Evolutionary conservation across 805 yeast species (phyloP), one percentile per base, ranked within the genome.

Genomic region (baker's yeast (Saccharomyces cerevisiae)): DNA sequence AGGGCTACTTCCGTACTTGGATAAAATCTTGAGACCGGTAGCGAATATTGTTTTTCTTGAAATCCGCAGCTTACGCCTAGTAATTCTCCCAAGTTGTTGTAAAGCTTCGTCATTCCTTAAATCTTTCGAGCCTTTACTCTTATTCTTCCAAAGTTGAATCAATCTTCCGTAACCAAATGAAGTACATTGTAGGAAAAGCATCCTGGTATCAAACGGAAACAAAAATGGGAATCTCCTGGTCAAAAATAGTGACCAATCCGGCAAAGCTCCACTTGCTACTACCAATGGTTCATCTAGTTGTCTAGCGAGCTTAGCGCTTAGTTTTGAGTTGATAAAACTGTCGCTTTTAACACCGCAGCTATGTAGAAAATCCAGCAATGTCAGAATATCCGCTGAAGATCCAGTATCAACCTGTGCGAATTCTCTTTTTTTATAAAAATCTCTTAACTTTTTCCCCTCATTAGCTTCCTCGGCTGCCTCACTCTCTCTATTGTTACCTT

Each of bases 151-250:
- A 48, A 82, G 76, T 56, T 85, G 85, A 54, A 92, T 84, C 49
- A 89, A 72, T 54, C 97, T 76, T 1, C 95, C 86, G 65, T 88
- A 85, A 0, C 98, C 98, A 73, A 87, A 91, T 0, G 97, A 90
- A 0, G 97, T 89, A 6, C 91, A 83, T 60, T 87, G 92, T 53
- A 92, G 70, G 62, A 88, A 89, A 58, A 83, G 79, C 47, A 87
- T 75, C 55, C 97, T 77, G 0, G 94, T 81, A 51, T 85, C 94
- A 47, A 92, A 72, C 0, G 98, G 96, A 64, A 89, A 89, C 48
- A 92, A 64, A 61, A 92, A 92, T 11, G 96, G 89, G 61, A 78
- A 89, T 21, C 80, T 77, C 52, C 84, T 77, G 0, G 96, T 83
- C n/a, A 89, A 71, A 55, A 80, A 78, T 36, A 87, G 79, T 22